A percentile compares a stretch with the other conserved stretches of the same genome.
phyloP scores from a whole-genome alignment of 257 asterid genomes.

The Buddleja alternifolia region DNA sequence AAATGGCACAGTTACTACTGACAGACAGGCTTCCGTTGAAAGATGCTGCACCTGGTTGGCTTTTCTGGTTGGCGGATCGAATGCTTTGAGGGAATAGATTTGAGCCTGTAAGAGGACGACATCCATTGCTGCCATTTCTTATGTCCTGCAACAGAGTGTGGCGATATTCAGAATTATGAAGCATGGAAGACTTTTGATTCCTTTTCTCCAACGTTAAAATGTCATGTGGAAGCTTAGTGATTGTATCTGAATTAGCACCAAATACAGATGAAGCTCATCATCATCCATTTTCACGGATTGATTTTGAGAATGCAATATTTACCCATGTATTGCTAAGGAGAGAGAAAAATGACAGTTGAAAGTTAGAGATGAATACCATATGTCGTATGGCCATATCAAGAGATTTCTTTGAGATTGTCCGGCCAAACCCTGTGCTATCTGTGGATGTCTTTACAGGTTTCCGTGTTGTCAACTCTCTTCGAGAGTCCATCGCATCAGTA shows the following conservation, averaged over 20 bases:
- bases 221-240: not conserved
- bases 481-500: constrained; percentile 55
- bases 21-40: constrained; percentile 43
- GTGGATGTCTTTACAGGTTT: constrained; percentile 76
- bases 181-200: constrained; percentile 1
- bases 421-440: constrained; percentile 83
- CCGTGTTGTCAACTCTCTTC: constrained; percentile 65
- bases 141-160: constrained; percentile 66
- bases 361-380: constrained; percentile 63
- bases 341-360: constrained; percentile 5
- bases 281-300: not conserved
- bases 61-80: constrained; percentile 67
- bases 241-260: not conserved
- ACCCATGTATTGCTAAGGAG: not conserved
- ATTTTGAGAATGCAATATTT: not conserved
- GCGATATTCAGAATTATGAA: constrained; percentile 33
- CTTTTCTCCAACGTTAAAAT: not conserved
- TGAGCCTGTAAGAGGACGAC: constrained; percentile 76
- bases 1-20: constrained; percentile 37
- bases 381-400: constrained; percentile 92
- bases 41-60: constrained; percentile 52
- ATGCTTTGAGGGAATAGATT: constrained; percentile 94
- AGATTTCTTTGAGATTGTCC: constrained; percentile 87
- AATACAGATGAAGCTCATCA: not conserved
- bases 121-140: constrained; percentile 61